Conservation (phyloP, 2,329 filamentous ascomycete species). For the Trichoderma lentiforme region DNA sequence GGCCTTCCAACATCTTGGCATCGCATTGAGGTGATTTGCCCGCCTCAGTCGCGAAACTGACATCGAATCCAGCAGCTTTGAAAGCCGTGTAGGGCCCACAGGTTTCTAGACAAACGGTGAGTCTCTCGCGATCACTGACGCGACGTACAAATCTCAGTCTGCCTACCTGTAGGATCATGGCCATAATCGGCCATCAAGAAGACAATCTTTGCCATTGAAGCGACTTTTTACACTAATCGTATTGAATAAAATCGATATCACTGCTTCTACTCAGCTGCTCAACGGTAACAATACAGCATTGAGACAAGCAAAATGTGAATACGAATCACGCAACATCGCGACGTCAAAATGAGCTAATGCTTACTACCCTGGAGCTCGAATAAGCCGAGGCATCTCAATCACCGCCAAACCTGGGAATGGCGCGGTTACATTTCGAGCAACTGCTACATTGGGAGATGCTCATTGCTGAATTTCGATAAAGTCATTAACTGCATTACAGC, state of each 20-base stretch:
- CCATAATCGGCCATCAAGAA: conserved; percentile 54
- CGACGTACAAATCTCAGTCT: neutral
- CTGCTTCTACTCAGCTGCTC: neutral
- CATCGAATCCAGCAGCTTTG: conserved; percentile 45
- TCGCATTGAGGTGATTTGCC: conserved; percentile 48
- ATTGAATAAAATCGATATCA: neutral
- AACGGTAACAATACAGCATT: neutral
- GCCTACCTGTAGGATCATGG: conserved; percentile 51
- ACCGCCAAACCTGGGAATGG: neutral
- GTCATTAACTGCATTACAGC: neutral
- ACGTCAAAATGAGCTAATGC: neutral
- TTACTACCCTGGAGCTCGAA: neutral
- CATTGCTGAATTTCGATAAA: neutral
- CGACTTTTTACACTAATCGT: too few species aligned
- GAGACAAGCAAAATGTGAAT: neutral
- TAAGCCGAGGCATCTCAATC: neutral
- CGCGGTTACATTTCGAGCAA: neutral
- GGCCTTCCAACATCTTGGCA: conserved; percentile 45
- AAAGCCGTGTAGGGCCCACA: conserved; percentile 48
- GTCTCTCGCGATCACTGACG: neutral
- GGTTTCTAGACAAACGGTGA: conserved; percentile 38
- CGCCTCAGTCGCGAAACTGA: conserved; percentile 49
- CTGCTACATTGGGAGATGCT: neutral
- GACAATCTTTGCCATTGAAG: conserved; percentile 36
- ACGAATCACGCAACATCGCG: neutral